Conservation (phyloP, 352 stramenopile species). For the Globisporangium viniferum region DNA sequence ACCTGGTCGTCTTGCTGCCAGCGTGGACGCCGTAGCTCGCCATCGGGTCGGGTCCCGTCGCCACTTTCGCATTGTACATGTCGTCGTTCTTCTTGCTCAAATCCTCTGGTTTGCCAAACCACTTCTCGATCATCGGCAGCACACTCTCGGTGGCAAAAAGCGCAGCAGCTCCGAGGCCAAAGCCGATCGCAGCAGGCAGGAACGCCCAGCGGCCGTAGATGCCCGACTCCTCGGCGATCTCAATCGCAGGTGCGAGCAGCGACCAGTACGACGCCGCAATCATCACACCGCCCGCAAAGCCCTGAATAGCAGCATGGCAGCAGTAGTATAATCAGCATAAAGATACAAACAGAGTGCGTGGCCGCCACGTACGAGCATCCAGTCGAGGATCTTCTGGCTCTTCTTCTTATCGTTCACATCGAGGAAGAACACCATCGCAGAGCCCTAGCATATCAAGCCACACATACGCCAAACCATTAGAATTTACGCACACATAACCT, state of each 20-base stretch:
- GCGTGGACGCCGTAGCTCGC: constrained; percentile 26
- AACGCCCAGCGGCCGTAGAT: constrained; percentile 84
- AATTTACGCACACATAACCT: background rate
- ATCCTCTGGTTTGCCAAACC: constrained; percentile 34
- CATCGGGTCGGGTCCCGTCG: constrained; percentile 23
- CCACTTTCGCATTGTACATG: constrained; percentile 16
- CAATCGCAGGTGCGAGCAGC: constrained; percentile 79
- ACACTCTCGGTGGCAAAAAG: constrained; percentile 75
- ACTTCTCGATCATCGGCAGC: constrained; percentile 57
- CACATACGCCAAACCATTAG: background rate
- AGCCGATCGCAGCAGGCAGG: constrained; percentile 79
- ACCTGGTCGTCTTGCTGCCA: constrained; percentile 11
- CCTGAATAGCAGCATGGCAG: constrained; percentile 19
- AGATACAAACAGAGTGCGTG: background rate
- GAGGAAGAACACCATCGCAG: constrained; percentile 79
- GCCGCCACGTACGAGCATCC: constrained; percentile 50
- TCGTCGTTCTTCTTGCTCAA: constrained; percentile 57
- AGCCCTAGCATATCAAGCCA: constrained; percentile 30
- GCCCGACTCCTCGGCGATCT: constrained; percentile 80
- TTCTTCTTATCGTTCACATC: constrained; percentile 70
- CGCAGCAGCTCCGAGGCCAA: constrained; percentile 67
- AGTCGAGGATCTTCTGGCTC: constrained; percentile 82
- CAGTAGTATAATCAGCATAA: too few relatives aligned
- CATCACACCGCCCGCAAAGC: constrained; percentile 90
- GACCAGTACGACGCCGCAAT: constrained; percentile 89